Base-by-base conservation (phyloP, 1,284 basidiomycete species). In the Hemileia vastatrix region DNA sequence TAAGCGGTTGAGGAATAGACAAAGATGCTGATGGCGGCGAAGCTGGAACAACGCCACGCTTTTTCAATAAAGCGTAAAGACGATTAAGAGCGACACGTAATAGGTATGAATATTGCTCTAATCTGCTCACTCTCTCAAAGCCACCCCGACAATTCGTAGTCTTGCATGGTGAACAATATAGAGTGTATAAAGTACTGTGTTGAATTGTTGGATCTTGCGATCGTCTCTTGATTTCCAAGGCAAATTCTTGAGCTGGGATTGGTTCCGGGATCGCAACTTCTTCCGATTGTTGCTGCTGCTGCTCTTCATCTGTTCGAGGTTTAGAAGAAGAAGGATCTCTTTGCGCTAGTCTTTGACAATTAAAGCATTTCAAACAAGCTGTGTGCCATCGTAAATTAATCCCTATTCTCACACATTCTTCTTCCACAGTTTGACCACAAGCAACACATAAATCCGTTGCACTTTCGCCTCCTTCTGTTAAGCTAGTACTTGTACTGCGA, bases 71-170 rank as follows among this genome's bases (percentile, higher is more conserved):
- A 48, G 90, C 83, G 77, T 92, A 96, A 59, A 99, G 80, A 70
- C 94, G 83, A 67, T 93, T 83, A 60, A 99, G 81, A 3, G 94
- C 95, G 18, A 98, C 95, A 70, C 97, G 93, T 58, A 99, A 80
- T 65, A 99, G 78, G 80, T 95, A 99, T 0, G 95, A 89, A 76
- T 96, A 99, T 76, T 99, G 94, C 79, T 99, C 94, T 68, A 99
- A 79, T 65, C 94, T 82, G 57, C 93, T 91, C 15, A 96, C 94
- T 13, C 88, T 82, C 73, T 90, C 86, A 77, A 98, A 96, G 6
- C 92, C 92, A 19, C 78, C 71, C 51, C 84, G 57, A 15, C 67
- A 57, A 13, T 61, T 54, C 6, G 67, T 57, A 74, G 72, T 72
- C 83, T 83, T 44, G 81, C 85, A 78, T 87, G 86, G 83, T 6